Base-by-base conservation (phyloP, 176 grass and related monocot genomes). In the Stipa capillata region DNA sequence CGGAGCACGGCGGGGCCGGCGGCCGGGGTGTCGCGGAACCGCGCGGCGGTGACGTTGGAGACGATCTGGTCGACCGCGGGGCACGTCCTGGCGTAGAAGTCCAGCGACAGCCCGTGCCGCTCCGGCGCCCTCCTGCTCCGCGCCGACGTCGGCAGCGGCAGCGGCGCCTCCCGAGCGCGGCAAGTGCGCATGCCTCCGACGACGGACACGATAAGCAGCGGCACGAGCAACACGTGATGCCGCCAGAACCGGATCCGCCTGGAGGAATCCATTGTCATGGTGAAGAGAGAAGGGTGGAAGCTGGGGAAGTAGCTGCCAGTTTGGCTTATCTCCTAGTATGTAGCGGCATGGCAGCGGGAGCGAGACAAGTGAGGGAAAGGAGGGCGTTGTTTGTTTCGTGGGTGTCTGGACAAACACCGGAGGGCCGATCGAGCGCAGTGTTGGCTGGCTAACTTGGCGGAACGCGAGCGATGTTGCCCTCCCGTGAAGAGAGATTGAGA, bases 21-120 rank as follows among this genome's bases (percentile, higher is more conserved):
- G 61, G 84, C 90, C 9, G 95, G 92, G 37, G 42, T 71, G 61
- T 95, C 83, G 15, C 83, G 78, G 88, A 83, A 95, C 14, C 81
- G 76, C 8, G 25, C 49, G 24, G 90, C 59, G 57, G 96, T 93
- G 82, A 99, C 83, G 62, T 85, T 79, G 31, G 83, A 82, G 75
- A 99, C 81, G 85, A 99, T 92, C 84, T 95, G 92, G 51, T 99
- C 96, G 2, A 99, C 83, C 7, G 84, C 80, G 43, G 96, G 90
- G 83, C 96, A 99, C 56, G 87, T 82, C 69, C 16, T 65, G 72
- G 80, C 58, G 71, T 99, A 99, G 96, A 95, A 99, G 76, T 95
- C 90, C 27, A 85, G 69, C 60, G 90, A 87, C 69, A 95, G 86
- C 4, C 72, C 82, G 90, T 98, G 92, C 34, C 82, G 92, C 70